A percentile compares a stretch with the other conserved stretches of the same genome.
These are phyloP conservation scores for Chloranthus sessilifolius DNA, from an alignment of 164 flowering plant species.

Conservation along the genomic window DNA sequence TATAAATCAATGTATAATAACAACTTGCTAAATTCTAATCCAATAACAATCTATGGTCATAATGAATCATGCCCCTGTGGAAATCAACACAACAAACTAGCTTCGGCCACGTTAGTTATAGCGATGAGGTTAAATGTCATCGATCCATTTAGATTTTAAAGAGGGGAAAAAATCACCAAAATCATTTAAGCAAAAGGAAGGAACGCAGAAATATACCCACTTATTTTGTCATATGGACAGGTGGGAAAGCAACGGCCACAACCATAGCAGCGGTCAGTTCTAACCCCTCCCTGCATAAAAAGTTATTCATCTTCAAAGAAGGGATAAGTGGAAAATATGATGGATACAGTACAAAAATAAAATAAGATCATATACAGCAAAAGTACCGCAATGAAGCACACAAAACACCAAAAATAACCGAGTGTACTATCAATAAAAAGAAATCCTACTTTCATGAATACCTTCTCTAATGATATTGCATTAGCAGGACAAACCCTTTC, in stretches of 20 bases:
- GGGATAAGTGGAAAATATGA: background rate
- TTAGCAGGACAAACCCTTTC: constrained; percentile 79
- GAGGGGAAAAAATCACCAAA: background rate
- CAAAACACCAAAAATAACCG: constrained; percentile 29
- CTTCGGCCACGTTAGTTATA: no score
- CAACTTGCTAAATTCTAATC: no score
- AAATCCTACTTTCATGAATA: constrained; percentile 6
- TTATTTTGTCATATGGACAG: constrained; percentile 84
- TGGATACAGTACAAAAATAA: background rate
- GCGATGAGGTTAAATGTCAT: no score
- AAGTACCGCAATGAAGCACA: background rate
- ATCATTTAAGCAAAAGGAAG: no score
- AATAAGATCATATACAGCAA: background rate
- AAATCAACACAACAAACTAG: no score
- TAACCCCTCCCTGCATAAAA: constrained; percentile 55
- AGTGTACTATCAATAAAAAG: constrained; percentile 2
- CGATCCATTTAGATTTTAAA: no score
- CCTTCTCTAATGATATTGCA: constrained; percentile 46
- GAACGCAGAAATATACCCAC: constrained; percentile 28
- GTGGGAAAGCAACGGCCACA: constrained; percentile 85
- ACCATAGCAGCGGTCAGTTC: constrained; percentile 82
- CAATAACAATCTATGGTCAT: no score
- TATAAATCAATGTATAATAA: no score
- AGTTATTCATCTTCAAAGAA: background rate
- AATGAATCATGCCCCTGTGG: no score